Evolutionary conservation across 768 basidiomycete species (phyloP).

Genomic region (Lactarius hengduanensis): DNA sequence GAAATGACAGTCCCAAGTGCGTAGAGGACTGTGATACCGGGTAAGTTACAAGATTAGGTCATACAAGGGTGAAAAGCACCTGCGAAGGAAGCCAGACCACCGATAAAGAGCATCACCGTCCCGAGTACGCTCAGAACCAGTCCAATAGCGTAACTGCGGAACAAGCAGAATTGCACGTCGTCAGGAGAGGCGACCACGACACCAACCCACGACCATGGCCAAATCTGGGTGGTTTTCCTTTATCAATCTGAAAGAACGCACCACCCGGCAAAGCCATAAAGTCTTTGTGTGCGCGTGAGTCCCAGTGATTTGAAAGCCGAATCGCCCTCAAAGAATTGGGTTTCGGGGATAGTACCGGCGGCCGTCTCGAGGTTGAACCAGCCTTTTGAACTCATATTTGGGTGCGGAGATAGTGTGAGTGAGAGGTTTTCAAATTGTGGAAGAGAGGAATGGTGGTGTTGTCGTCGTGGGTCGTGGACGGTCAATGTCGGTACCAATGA

Average conservation of each 20-base stretch:
- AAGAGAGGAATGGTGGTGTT: neutral
- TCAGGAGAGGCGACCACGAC: neutral
- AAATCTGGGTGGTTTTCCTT: neutral
- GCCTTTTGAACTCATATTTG: constrained; percentile 60
- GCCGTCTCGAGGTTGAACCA: constrained; percentile 86
- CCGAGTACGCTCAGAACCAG: constrained; percentile 82
- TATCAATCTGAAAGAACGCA: constrained; percentile 38
- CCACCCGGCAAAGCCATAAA: constrained; percentile 89
- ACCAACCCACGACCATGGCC: neutral
- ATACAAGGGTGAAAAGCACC: constrained; percentile 46
- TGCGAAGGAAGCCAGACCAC: constrained; percentile 66
- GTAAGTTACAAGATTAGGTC: constrained; percentile 9
- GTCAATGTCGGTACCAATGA: neutral
- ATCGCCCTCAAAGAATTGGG: constrained; percentile 84
- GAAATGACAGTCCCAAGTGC: constrained; percentile 78
- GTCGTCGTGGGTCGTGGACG: neutral
- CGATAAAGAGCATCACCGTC: constrained; percentile 72
- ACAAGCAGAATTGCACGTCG: neutral
- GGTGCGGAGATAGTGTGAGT: constrained; percentile 1
- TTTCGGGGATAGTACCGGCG: constrained; percentile 62
- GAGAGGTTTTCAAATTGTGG: neutral
- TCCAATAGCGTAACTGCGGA: constrained; percentile 64
- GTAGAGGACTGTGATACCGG: constrained; percentile 61
- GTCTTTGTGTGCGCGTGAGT: constrained; percentile 71
- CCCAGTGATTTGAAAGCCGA: constrained; percentile 82